Evolutionary conservation across 1,284 basidiomycete species (phyloP).

Genomic region (Laetiporus sulphureus): DNA sequence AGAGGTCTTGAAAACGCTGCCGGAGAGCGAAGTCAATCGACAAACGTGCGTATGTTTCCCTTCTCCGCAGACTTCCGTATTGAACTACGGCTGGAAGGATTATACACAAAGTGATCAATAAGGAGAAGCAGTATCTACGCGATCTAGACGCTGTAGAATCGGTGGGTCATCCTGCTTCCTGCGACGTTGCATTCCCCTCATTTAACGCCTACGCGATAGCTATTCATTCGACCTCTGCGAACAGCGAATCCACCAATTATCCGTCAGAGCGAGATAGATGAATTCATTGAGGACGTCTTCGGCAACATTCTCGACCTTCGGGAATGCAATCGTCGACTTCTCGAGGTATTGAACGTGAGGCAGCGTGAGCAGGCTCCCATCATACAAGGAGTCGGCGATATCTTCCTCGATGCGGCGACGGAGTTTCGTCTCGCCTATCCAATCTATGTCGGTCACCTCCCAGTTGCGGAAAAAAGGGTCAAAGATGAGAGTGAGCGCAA

Average conservation of each 20-base stretch:
- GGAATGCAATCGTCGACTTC: constrained; percentile 72
- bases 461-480: constrained; percentile 80
- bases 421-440: constrained; percentile 88
- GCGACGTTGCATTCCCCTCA: too few species aligned
- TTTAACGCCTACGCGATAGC: constrained; percentile 26
- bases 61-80: too few species aligned
- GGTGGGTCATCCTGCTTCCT: constrained; percentile 29
- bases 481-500: constrained; percentile 84
- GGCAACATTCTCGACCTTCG: constrained; percentile 82
- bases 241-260: constrained; percentile 71
- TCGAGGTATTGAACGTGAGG: constrained; percentile 83
- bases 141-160: constrained; percentile 84
- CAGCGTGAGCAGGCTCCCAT: constrained; percentile 86
- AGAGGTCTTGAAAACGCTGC: constrained; percentile 60
- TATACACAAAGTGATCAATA: constrained; percentile 86
- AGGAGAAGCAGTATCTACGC: constrained; percentile 87
- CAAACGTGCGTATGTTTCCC: constrained; percentile 55
- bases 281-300: constrained; percentile 85
- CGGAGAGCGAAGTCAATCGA: constrained; percentile 74
- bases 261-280: constrained; percentile 55
- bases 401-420: constrained; percentile 83
- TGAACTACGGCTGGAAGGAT: constrained; percentile 40
- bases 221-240: constrained; percentile 78
- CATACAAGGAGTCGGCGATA: constrained; percentile 83
- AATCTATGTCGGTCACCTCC: constrained; percentile 79